A percentile compares a stretch with the other conserved stretches of the same genome.
phyloP scores from a whole-genome alignment of 805 yeast genomes.

The Saccharomycopsis sp. region DNA sequence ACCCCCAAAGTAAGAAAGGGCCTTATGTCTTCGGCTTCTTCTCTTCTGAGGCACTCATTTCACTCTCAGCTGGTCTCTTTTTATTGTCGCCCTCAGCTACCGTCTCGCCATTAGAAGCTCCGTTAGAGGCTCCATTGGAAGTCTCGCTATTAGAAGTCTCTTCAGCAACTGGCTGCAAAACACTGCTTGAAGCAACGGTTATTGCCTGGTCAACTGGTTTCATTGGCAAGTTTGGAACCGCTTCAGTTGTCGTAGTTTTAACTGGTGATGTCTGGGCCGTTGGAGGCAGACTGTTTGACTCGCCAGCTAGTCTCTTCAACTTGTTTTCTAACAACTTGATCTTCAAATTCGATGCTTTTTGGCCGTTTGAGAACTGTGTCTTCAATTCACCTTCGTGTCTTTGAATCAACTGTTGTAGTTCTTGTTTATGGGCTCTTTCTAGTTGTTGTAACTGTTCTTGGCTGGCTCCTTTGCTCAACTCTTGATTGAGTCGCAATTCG shows the following conservation, averaged over 20 bases:
- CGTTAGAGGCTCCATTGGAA: too few relatives aligned
- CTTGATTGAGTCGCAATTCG: constrained; percentile 11
- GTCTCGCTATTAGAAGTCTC: neutral
- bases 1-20: too few relatives aligned
- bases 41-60: constrained; percentile 3
- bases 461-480: constrained; percentile 9
- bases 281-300: constrained; percentile 1
- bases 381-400: constrained; percentile 12
- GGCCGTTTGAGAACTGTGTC: constrained; percentile 15
- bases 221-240: constrained; percentile 2
- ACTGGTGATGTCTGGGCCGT: neutral
- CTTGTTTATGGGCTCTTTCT: constrained; percentile 7
- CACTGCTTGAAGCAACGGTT: too few relatives aligned
- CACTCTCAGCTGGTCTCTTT: constrained; percentile 16
- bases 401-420: constrained; percentile 5
- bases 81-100: constrained; percentile 4
- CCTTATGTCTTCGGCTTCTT: constrained; percentile 18
- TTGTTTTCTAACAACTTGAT: constrained; percentile 12
- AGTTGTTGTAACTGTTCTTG: constrained; percentile 12
- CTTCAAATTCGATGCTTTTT: constrained; percentile 13
- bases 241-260: neutral
- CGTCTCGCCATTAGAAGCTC: neutral
- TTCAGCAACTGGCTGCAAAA: neutral
- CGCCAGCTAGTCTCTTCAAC: constrained; percentile 5
- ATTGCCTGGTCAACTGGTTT: neutral